phyloP scores from a whole-genome alignment of 495 filamentous ascomycete species.

The Pseudoneurospora amorphoporcata region DNA sequence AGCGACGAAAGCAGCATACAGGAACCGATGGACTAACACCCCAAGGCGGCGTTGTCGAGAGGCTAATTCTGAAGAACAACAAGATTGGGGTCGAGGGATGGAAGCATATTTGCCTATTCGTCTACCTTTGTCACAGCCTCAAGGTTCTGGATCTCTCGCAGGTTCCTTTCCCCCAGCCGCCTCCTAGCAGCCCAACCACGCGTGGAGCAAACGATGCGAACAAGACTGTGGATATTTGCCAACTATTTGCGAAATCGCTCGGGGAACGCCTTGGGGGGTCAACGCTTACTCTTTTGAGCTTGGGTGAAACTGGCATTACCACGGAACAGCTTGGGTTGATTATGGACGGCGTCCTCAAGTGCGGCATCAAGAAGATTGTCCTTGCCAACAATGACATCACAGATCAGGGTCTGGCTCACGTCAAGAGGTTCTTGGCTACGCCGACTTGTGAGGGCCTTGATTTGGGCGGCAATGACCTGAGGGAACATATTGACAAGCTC shows the following conservation, averaged over 20 bases:
- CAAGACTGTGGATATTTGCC: constrained; percentile 20
- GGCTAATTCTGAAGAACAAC: constrained; percentile 83
- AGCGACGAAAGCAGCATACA: constrained; percentile 31
- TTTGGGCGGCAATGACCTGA: constrained; percentile 77
- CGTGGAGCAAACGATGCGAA: constrained; percentile 3
- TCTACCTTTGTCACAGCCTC: constrained; percentile 78
- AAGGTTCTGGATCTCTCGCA: constrained; percentile 80
- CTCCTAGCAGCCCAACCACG: background rate
- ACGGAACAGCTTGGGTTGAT: constrained; percentile 60
- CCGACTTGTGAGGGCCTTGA: constrained; percentile 82
- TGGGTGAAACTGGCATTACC: constrained; percentile 66
- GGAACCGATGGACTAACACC: constrained; percentile 22
- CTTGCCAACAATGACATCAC: constrained; percentile 73
- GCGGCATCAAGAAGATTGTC: constrained; percentile 65
- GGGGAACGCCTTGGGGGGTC: constrained; percentile 63
- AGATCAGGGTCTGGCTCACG: constrained; percentile 59
- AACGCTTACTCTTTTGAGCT: constrained; percentile 71
- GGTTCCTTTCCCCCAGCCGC: constrained; percentile 60
- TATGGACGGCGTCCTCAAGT: constrained; percentile 63
- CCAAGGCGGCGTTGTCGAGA: constrained; percentile 67
- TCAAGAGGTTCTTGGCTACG: constrained; percentile 60
- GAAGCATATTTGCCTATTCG: constrained; percentile 81
- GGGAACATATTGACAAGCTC: constrained; percentile 59
- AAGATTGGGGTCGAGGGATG: constrained; percentile 81
- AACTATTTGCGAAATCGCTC: constrained; percentile 61